Evolutionary conservation across 2,329 filamentous ascomycete species (phyloP).

Genomic region (Cercospora canescens): DNA sequence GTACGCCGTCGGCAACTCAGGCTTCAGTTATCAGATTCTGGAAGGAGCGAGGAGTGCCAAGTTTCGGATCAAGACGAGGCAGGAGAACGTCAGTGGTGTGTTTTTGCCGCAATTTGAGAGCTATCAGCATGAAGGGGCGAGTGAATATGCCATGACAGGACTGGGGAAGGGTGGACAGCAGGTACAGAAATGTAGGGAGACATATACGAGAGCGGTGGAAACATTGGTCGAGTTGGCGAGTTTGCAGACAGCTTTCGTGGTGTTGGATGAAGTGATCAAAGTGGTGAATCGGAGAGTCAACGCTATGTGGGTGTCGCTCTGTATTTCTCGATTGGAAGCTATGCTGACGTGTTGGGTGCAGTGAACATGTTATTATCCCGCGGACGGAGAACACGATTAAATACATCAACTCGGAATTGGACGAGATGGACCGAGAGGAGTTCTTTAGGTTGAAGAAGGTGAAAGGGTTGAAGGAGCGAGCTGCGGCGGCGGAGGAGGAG

Average conservation of each 20-base stretch:
- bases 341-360: constrained; percentile 38
- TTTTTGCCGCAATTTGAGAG: constrained; percentile 92
- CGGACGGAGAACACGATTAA: constrained; percentile 99
- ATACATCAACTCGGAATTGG: constrained; percentile 98
- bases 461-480: constrained; percentile 66
- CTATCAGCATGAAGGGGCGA: constrained; percentile 79
- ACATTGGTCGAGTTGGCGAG: constrained; percentile 93
- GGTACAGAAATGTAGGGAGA: constrained; percentile 91
- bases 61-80: constrained; percentile 90
- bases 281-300: constrained; percentile 98
- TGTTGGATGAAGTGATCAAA: constrained; percentile 98
- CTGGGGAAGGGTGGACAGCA: constrained; percentile 97
- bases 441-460: constrained; percentile 98
- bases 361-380: constrained; percentile 93
- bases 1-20: constrained; percentile 84
- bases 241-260: constrained; percentile 96
- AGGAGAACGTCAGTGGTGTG: constrained; percentile 98
- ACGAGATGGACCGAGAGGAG: constrained; percentile 95
- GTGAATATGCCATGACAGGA: constrained; percentile 94
- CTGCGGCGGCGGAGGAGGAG: constrained; percentile 43
- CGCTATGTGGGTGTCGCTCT: constrained; percentile 68
- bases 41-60: constrained; percentile 91
- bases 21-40: constrained; percentile 95
- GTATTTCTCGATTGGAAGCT: neutral
- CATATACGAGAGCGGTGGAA: constrained; percentile 93